Conservation (phyloP, 2,329 filamentous ascomycete genomes). For the Sporothrix variecibatus region DNA sequence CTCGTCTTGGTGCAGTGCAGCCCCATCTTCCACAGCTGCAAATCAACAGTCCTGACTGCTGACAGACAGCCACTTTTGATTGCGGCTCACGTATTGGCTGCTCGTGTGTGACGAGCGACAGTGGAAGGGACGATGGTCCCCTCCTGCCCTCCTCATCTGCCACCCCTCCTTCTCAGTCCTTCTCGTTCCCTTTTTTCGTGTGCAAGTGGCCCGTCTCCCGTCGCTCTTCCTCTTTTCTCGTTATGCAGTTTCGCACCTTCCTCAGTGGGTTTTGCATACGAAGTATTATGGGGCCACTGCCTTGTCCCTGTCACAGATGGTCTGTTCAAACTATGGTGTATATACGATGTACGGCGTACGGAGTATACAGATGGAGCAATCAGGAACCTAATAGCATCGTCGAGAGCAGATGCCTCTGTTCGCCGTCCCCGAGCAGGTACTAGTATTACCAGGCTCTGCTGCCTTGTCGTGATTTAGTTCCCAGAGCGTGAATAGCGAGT, state of each 20-base stretch:
- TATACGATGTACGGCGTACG: too few relatives aligned
- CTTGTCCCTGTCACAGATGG: neutral
- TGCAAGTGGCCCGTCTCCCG: too few relatives aligned
- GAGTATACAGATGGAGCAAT: too few relatives aligned
- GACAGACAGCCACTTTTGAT: neutral
- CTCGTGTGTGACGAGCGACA: slow-evolving; percentile 1
- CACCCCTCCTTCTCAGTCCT: neutral
- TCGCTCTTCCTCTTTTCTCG: neutral
- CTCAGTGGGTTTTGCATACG: neutral
- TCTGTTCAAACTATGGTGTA: neutral
- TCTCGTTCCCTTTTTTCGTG: neutral
- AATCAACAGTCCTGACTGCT: neutral
- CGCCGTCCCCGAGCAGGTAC: too few relatives aligned
- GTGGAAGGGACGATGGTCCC: neutral
- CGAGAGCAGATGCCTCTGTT: too few relatives aligned
- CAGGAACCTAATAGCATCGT: too few relatives aligned
- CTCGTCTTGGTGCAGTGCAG: neutral
- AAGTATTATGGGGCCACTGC: neutral
- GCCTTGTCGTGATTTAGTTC: neutral
- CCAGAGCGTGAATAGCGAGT: neutral
- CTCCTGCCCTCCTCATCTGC: neutral
- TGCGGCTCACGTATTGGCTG: slow-evolving; percentile 8
- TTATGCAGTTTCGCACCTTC: neutral
- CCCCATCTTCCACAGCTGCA: neutral
- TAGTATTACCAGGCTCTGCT: neutral